A percentile compares a stretch with the other conserved stretches of the same genome.
Evolutionary conservation across 1,284 basidiomycete species (phyloP).

Genomic region (Papiliotrema terrestris): DNA sequence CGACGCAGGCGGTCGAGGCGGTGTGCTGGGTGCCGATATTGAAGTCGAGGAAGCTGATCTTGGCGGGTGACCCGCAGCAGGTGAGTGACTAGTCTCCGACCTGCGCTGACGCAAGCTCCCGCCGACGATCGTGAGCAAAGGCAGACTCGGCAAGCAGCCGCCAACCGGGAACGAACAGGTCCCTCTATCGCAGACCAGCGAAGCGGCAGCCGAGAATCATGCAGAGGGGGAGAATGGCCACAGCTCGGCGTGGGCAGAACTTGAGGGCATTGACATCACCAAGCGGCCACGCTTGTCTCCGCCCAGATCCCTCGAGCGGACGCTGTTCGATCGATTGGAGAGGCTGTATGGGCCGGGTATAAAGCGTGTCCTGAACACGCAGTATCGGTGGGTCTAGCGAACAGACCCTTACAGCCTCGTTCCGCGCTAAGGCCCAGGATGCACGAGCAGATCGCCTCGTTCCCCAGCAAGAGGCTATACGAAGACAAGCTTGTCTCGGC

Average conservation of each 20-base stretch:
- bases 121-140: constrained; percentile 79
- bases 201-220: neutral
- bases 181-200: neutral
- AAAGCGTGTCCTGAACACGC: constrained; percentile 80
- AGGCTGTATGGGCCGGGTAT: constrained; percentile 76
- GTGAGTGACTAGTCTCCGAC: constrained; percentile 11
- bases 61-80: constrained; percentile 87
- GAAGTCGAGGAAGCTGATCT: constrained; percentile 75
- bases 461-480: constrained; percentile 83
- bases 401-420: too few relatives aligned
- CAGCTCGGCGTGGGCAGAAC: neutral
- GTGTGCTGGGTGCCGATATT: constrained; percentile 95
- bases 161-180: neutral
- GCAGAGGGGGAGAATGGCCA: neutral
- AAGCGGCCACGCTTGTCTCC: constrained; percentile 43
- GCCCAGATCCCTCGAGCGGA: constrained; percentile 75
- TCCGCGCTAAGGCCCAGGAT: constrained; percentile 60
- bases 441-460: constrained; percentile 79
- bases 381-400: constrained; percentile 75
- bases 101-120: constrained; percentile 57
- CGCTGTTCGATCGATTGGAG: constrained; percentile 87
- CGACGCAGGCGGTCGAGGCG: constrained; percentile 93
- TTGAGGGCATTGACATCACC: neutral
- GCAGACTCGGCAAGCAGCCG: neutral
- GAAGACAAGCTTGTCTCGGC: constrained; percentile 67